Base-by-base conservation (phyloP, 225 moss, liverwort and hornwort species). In the Anthoceros angustus region DNA sequence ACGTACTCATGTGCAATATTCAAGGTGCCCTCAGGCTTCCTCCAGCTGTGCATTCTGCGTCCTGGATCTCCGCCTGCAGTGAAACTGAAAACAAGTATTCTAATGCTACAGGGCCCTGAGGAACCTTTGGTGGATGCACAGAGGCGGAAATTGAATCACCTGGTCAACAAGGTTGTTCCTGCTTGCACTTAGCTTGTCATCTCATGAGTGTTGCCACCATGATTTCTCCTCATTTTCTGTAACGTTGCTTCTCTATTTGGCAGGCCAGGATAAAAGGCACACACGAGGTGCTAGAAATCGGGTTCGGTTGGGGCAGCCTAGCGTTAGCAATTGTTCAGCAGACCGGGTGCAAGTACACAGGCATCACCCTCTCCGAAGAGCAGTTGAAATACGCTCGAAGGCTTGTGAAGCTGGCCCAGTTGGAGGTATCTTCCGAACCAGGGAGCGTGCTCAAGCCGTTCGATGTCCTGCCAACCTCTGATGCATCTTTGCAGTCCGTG, bases 1-100 rank as follows among this genome's bases (percentile, higher is more conserved):
- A 87, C 86, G 0, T 95, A 95, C 70, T 95, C 95, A 0, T 91
- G 85, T 48, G 95, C 88, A 65, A 86, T 95, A 49, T 95, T 95
- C 68, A 79, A 84, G 86, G 93, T 93, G 74, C 5, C 0, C 15
- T 3, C 23, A 11, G 21, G 15, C 14, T 5, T 25, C 32, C 10
- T 38, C 21, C 62, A 10, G 20, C 5, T 15, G 0, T 64, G 64
- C 64, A 64, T 2, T 10, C 5, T 7, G 18, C 25, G 16, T 25
- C 25, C 38, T 26, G 23, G 23, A 23, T 15, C 24, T 12, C 9
- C 7, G 23, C 9, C 8, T n/a, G 7, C 64, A 10, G 18, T 38
- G 15, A 6, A 45, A 23, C 40, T 10, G 14, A 14, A 9, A 48
- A 48, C 7, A 43, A 12, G 10, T 14, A 39, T 24, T 69, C 6